Evolutionary conservation across 371 early-diverging fungal species (phyloP).

Genomic region (Mucor indicus): DNA sequence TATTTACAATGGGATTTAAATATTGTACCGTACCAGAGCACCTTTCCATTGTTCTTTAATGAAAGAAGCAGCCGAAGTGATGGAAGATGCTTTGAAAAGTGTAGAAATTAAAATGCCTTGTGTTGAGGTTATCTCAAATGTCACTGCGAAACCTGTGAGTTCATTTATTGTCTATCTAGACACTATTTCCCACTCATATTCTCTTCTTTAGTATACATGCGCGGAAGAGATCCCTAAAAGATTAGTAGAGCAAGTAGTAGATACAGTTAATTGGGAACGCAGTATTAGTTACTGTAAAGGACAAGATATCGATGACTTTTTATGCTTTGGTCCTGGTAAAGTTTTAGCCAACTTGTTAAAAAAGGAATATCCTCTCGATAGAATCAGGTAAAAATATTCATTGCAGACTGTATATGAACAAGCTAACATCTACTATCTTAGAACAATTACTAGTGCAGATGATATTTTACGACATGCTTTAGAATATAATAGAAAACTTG

Average conservation of each 20-base stretch:
- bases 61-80: constrained; percentile 77
- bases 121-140: constrained; percentile 89
- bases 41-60: constrained; percentile 94
- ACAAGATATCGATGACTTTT: constrained; percentile 78
- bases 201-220: constrained; percentile 24
- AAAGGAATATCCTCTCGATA: constrained; percentile 85
- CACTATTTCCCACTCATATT: too few relatives aligned
- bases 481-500: constrained; percentile 22
- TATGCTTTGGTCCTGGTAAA: constrained; percentile 84
- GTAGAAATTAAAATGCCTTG: constrained; percentile 61
- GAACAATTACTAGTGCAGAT: constrained; percentile 44
- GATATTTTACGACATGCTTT: constrained; percentile 40
- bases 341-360: constrained; percentile 86
- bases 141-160: constrained; percentile 82
- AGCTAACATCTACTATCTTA: constrained; percentile 2
- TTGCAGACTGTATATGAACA: neutral
- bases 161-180: too few relatives aligned
- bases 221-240: constrained; percentile 66
- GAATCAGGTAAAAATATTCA: constrained; percentile 40
- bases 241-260: constrained; percentile 76
- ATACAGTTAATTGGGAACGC: constrained; percentile 88
- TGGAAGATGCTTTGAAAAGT: constrained; percentile 67
- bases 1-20: neutral
- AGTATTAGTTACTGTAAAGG: constrained; percentile 76
- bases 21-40: constrained; percentile 46